Evolutionary conservation across 2,329 filamentous ascomycete species (phyloP), one percentile per base, ranked within the genome.

Genomic region (Tolypocladium cylindrosporum): DNA sequence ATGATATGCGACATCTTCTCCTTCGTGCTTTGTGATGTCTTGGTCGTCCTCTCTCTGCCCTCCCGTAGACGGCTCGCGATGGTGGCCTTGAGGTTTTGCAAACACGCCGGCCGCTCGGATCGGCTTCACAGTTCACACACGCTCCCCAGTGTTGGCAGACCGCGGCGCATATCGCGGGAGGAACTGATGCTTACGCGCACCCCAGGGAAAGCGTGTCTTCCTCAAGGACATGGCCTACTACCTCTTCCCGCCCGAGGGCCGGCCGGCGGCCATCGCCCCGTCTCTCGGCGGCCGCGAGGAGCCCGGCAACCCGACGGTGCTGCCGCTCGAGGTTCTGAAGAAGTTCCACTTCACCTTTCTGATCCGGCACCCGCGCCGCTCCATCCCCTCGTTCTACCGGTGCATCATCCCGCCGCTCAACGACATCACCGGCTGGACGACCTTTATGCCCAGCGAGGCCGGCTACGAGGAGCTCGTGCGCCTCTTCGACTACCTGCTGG

Each of bases 181-280:
- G 37, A 42, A 55, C 48, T 55, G 50, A 57, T 43, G 34, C 48
- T 61, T 58, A 66, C 66, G 71, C 54, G 69, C 68, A 65, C 61
- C 57, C 56, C 65, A 95, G 89, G 89, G 86, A 67, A 96, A 96
- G 78, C 89, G 93, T 65, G 78, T 96, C 66, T 97, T 97, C 77
- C 94, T 99, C 82, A 99, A 99, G 74, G 94, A 97, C 73, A 99
- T 97, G 77, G 87, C 89, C 58, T 88, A 97, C 74, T 97, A 97
- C 73, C 80, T 97, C 63, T 79, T 96, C 62, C 89, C 91, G 6
- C 90, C 90, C 4, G 77, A 88, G 62, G 79, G 81, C 53, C 82
- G 88, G 66, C 78, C 82, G 16, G 83, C 90, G 55, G 79, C 78
- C 54, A 84, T 94, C 60, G 91, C 90, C 11, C 89, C 89, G 2